Evolutionary conservation across 768 basidiomycete genomes (phyloP).

Genomic region (Russula vinacea): DNA sequence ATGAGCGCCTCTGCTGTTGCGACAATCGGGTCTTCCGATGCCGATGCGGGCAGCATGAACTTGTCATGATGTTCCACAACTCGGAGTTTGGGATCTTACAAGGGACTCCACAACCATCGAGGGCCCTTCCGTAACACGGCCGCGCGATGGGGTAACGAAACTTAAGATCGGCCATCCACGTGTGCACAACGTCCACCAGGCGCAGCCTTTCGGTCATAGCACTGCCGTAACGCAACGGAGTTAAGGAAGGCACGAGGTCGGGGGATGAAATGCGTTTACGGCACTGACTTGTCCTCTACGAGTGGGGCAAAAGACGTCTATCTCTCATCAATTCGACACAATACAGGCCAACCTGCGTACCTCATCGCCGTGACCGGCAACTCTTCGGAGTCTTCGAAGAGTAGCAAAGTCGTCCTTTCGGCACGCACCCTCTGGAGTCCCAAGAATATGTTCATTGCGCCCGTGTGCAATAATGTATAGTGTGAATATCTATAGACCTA

Average conservation of each 20-base stretch:
- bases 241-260: no score
- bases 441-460: conserved; percentile 13
- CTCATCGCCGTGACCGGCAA: not conserved
- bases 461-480: conserved; percentile 26
- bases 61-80: not conserved
- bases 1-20: not conserved
- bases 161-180: no score
- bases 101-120: not conserved
- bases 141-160: not conserved
- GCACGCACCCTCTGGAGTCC: not conserved
- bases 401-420: not conserved
- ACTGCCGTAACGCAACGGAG: no score
- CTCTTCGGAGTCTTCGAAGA: conserved; percentile 3
- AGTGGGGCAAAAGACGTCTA: not conserved
- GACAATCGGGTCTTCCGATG: not conserved
- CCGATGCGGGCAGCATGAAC: not conserved
- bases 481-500: conserved; percentile 24
- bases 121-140: not conserved
- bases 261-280: no score
- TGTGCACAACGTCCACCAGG: no score
- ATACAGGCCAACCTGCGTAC: conserved; percentile 5
- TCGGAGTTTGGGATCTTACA: not conserved
- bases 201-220: no score
- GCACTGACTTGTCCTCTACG: conserved; percentile 1
- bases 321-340: not conserved